These are phyloP conservation scores for Lactarius hengduanensis DNA, from an alignment of 768 basidiomycete genomes.

Conservation along the genomic window DNA sequence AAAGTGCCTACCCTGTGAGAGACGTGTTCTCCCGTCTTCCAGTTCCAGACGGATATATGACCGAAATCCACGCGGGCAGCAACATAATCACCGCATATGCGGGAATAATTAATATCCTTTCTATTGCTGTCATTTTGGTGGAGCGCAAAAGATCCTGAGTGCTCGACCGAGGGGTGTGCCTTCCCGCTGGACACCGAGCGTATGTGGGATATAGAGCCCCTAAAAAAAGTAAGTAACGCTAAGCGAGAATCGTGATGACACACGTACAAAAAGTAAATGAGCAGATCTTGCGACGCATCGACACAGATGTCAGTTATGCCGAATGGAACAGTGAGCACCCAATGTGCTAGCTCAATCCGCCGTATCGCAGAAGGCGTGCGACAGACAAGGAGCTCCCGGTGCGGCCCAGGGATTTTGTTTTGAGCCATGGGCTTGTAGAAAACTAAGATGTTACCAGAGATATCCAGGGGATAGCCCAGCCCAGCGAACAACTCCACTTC, in stretches of 20 bases:
- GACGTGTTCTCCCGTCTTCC: constrained; percentile 19
- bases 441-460: constrained; percentile 18
- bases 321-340: constrained; percentile 12
- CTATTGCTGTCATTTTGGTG: neutral
- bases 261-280: constrained; percentile 20
- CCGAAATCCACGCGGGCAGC: constrained; percentile 10
- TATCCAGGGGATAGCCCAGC: constrained; percentile 10
- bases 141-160: neutral
- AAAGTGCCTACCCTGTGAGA: constrained; percentile 12
- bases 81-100: constrained; percentile 14
- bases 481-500: neutral
- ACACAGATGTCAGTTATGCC: neutral
- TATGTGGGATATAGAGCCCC: neutral
- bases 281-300: constrained; percentile 19
- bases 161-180: constrained; percentile 6
- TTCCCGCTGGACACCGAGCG: constrained; percentile 11
- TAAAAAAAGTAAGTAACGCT: neutral
- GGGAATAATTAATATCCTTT: neutral
- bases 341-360: constrained; percentile 13
- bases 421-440: constrained; percentile 7
- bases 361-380: constrained; percentile 15
- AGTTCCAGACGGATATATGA: constrained; percentile 24
- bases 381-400: constrained; percentile 6
- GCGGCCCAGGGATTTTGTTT: neutral
- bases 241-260: neutral